Percentiles rank a stretch among this genome's conserved stretches.
phyloP scores from a whole-genome alignment of 805 yeast species.

The Kregervanrija delftensis region DNA sequence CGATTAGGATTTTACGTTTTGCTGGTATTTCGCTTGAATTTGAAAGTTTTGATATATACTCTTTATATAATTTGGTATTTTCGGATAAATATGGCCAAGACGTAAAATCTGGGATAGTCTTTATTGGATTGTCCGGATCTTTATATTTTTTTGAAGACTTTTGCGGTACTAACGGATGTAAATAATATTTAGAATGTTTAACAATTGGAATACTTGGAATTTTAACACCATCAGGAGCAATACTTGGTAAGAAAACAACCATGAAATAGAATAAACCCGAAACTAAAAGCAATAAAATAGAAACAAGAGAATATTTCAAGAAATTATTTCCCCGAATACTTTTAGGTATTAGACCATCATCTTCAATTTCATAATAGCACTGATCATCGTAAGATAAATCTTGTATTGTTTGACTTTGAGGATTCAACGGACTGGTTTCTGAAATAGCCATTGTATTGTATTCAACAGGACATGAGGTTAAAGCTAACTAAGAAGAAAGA shows the following conservation, averaged over 20 bases:
- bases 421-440: slow-evolving; percentile 9
- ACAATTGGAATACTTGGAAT: slow-evolving; percentile 23
- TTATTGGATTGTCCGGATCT: slow-evolving; percentile 22
- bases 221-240: slow-evolving; percentile 26
- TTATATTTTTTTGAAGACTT: slow-evolving; percentile 2
- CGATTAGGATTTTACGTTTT: slow-evolving; percentile 60
- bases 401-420: not conserved
- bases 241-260: slow-evolving; percentile 24
- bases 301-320: slow-evolving; percentile 8
- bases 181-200: slow-evolving; percentile 14
- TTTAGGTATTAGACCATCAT: slow-evolving; percentile 10
- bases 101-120: slow-evolving; percentile 20
- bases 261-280: slow-evolving; percentile 18
- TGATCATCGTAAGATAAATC: slow-evolving; percentile 1
- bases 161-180: slow-evolving; percentile 25
- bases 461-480: not conserved
- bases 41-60: slow-evolving; percentile 15
- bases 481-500: not conserved
- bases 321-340: slow-evolving; percentile 5
- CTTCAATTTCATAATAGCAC: slow-evolving; percentile 11
- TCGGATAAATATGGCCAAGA: slow-evolving; percentile 14
- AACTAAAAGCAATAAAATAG: slow-evolving; percentile 8
- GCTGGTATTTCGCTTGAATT: slow-evolving; percentile 10
- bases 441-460: not conserved
- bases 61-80: slow-evolving; percentile 13